Percentiles rank a stretch among this genome's conserved stretches.
Conservation (phyloP, 73 alveolate genomes). For the Breviolum minutum region DNA sequence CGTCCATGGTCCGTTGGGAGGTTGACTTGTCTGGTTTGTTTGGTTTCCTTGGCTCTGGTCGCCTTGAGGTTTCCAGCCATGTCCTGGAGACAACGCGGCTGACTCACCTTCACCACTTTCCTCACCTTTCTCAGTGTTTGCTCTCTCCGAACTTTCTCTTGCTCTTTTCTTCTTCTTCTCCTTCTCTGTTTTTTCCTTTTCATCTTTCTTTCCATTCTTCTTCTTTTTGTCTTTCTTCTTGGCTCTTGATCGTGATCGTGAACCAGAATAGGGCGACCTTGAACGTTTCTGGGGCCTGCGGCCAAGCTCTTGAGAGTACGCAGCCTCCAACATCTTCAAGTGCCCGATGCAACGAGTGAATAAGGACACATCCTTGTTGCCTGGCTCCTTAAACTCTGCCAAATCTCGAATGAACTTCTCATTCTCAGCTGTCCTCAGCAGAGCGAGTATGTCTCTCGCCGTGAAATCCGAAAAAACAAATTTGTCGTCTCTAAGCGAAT, state of each 20-base stretch:
- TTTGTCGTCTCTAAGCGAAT: too few species aligned
- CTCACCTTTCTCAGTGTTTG: neutral
- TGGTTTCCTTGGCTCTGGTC: neutral
- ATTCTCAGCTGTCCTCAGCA: constrained; percentile 77
- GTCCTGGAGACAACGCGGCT: constrained; percentile 56
- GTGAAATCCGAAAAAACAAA: too few species aligned
- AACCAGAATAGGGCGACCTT: neutral
- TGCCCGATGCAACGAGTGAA: constrained; percentile 63
- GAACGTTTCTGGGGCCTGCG: constrained; percentile 53
- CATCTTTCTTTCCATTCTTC: neutral
- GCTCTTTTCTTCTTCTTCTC: constrained; percentile 36
- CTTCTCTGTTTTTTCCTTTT: neutral
- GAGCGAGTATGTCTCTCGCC: neutral
- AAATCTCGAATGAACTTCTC: constrained; percentile 63
- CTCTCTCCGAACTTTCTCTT: constrained; percentile 29
- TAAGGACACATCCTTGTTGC: constrained; percentile 59
- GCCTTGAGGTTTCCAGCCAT: constrained; percentile 66
- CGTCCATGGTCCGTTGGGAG: constrained; percentile 24
- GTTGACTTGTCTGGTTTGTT: too few species aligned
- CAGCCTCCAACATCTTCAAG: constrained; percentile 50
- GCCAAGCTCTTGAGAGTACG: constrained; percentile 32
- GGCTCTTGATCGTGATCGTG: constrained; percentile 22
- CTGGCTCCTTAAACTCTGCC: constrained; percentile 65
- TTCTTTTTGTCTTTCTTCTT: constrained; percentile 22
- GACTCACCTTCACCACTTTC: constrained; percentile 12